Evolutionary conservation across 139 green algal species (phyloP), one percentile per base, ranked within the genome.

Genomic region (Chlamydomonas sphaeroides): DNA sequence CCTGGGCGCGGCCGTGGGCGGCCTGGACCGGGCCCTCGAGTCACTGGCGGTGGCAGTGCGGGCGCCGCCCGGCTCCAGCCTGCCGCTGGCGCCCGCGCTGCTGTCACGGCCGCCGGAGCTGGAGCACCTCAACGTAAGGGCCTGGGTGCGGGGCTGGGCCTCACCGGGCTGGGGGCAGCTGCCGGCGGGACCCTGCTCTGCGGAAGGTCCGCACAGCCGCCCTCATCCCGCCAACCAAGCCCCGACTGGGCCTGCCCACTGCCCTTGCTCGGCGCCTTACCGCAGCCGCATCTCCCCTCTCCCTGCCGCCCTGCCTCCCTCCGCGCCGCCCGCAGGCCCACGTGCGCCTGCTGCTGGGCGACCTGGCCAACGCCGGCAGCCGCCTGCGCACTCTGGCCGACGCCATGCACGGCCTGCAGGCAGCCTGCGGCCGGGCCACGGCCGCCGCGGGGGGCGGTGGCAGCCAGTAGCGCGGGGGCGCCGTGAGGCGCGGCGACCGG

Each of bases 351-450:
- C 21, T 82, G 61, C 61, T 82, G 42, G 75, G 75, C 32, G 75
- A 82, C 62, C 32, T 82, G 20, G 65, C 61, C 32, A 73, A 42
- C 75, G 75, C 62, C 42, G 56, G 56, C 15, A 36, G 41, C 20
- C 62, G 75, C 5, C 59, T 82, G 38, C 41, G 62, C 1, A 65
- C 38, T 62, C 61, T 72, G 42, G 51, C 59, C 21, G 75, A 82
- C 7, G 5, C 72, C 32, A 61, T 82, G 26, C 41, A 72, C 63
- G 26, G 32, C 42, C 63, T 82, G 42, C 61, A 82, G 45, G 75
- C n/a, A n/a, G n/a, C n/a, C n/a, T n/a, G n/a, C n/a, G n/a, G n/a
- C n/a, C n/a, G n/a, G n/a, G n/a, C n/a, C n/a, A n/a, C n/a, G n/a
- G n/a, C n/a, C n/a, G n/a, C n/a, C n/a, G n/a, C n/a, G n/a, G n/a